A percentile compares a stretch with the other conserved stretches of the same genome.
These are phyloP conservation scores for Mycena pura DNA, from an alignment of 768 basidiomycete genomes.

Conservation along the genomic window DNA sequence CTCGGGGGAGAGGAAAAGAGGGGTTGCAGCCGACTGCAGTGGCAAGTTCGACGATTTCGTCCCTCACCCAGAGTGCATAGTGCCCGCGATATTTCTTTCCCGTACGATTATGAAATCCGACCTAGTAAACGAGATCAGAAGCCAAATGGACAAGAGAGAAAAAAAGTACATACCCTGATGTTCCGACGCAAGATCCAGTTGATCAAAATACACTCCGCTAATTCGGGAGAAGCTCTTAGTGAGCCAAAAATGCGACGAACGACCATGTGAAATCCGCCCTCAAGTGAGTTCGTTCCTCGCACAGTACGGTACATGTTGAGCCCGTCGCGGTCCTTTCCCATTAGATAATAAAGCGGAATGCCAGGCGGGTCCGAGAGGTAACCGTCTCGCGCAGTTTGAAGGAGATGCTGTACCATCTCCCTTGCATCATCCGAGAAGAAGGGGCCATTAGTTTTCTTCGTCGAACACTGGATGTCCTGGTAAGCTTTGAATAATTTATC, in stretches of 20 bases:
- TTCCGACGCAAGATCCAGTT: not conserved
- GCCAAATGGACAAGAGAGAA: no score
- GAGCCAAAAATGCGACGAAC: conserved; percentile 23
- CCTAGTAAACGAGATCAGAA: no score
- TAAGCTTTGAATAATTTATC: not conserved
- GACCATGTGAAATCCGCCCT: conserved; percentile 27
- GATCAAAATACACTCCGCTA: conserved; percentile 6
- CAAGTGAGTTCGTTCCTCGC: conserved; percentile 20
- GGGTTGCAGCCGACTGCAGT: not conserved
- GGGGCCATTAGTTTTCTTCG: not conserved
- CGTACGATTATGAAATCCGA: no score
- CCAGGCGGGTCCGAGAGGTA: conserved; percentile 29
- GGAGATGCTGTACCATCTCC: not conserved
- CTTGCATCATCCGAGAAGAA: conserved; percentile 4
- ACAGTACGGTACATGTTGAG: conserved; percentile 21
- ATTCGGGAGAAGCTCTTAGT: conserved; percentile 20
- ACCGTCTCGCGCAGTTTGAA: conserved; percentile 5
- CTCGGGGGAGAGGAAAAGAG: not conserved
- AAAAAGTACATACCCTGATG: not conserved
- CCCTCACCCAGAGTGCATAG: not conserved
- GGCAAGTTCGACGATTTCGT: not conserved
- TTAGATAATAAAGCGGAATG: conserved; percentile 15
- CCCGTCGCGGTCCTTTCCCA: conserved; percentile 23
- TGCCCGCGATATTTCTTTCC: no score
- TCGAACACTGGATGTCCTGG: not conserved